Base-by-base conservation (phyloP, 805 yeast species). In the Starmerella scarabaei region DNA sequence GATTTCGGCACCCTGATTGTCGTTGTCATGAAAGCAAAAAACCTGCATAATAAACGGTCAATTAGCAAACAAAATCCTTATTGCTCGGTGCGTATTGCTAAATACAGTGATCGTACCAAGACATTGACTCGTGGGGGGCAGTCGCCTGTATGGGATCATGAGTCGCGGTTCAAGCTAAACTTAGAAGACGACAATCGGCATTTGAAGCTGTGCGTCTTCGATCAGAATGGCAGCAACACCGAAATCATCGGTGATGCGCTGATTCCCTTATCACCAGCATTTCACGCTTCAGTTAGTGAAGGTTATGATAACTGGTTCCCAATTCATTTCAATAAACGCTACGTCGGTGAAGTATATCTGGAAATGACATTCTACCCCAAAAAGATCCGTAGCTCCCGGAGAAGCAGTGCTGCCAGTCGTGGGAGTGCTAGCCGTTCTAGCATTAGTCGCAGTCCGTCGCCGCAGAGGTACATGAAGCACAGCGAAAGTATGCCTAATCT, bases 1-100 rank as follows among this genome's bases (percentile, higher is more conserved):
- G 49, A 37, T 49, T 55, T 47, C 23, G 80, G 80, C 8, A 69
- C 72, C 5, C 63, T 86, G 42, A 80, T 82, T 28, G 72, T 85
- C 4, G 78, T 83, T 45, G 81, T 86, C 3, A 69, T 79, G 38
- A 72, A 83, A 48, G 94, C 91, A 1, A 76, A 77, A 53, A 93
- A 84, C 53, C 69, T 91, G 33, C 93, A 94, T 19, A 88, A 91
- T 60, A 65, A 84, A 45, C 67, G 88, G 28, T 82, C 79, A 47
- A 65, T 88, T 37, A 96, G 93, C 53, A 91, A 91, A 54, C 98
- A 91, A 60, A 80, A 82, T 48, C 98, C 97, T 2, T 86, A 83
- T 61, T 80, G 85, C 44, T 74, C 88, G 5, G 67, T 82, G 11
- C 65, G 97, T 41, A 67, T 91, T 4, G 88, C 86, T 21, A 83